Base-by-base conservation (phyloP, 441 rosid genomes). In the Lepidium campestre region DNA sequence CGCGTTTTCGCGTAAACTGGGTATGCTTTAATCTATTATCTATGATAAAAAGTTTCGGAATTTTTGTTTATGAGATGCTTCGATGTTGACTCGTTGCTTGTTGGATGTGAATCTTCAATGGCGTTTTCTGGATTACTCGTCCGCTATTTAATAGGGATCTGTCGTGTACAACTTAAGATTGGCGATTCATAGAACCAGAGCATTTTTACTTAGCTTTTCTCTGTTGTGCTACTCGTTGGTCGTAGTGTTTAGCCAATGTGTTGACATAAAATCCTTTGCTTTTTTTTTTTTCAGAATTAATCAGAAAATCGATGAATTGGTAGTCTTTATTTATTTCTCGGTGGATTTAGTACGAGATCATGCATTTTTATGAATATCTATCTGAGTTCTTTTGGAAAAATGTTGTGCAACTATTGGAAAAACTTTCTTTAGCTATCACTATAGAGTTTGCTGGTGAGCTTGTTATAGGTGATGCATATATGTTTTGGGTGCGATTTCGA, bases 1-100 rank as follows among this genome's bases (percentile, higher is more conserved):
- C 60, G 27, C 27, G 12, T 48, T 3, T 11, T 40, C 12, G 31
- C 57, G 44, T 59, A 31, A 44, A 45, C 48, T 44, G 77, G 77
- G 77, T 73, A 67, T 20, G 63, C 31, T 46, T 36, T 67, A 56
- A 53, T 59, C 31, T 58, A 13, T 35, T 35, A 14, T 27, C 15
- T 36, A 11, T 17, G 25, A n/a, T 40, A 1, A 9, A 1, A 9
- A 13, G 34, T 37, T 39, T 48, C 29, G 52, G 58, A 25, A 47
- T 57, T 20, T 1, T 0, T 5, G 50, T 47, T 32, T 37, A 18
- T 17, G 42, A 67, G 48, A 68, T 57, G 48, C 57, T 58, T 48
- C 25, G 10, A 31, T 50, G 67, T 49, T 50, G 67, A 32, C 54
- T 50, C 36, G 52, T 48, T 49, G 6, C 29, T 67, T 19, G 32